Evolutionary conservation across 208 protist genomes (phyloP).

Genomic region (Phytomonas sp.): DNA sequence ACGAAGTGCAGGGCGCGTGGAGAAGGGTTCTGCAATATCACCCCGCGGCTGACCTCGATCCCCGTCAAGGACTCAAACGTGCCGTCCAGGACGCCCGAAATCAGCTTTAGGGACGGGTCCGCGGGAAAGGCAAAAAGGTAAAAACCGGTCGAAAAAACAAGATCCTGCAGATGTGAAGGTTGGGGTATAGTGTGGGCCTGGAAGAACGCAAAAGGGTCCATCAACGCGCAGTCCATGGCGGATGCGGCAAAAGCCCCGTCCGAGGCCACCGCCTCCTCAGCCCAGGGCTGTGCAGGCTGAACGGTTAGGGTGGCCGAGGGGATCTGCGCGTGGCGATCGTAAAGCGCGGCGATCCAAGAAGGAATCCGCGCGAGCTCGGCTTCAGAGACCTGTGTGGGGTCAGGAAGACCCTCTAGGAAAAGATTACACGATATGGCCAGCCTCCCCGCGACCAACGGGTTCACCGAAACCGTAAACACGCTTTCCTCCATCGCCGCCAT

Average conservation of each 20-base stretch:
- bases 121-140: conserved; percentile 69
- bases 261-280: background rate
- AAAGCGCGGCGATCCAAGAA: background rate
- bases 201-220: conserved; percentile 38
- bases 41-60: conserved; percentile 51
- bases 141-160: conserved; percentile 65
- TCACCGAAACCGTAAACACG: conserved; percentile 20
- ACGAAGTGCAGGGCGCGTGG: conserved; percentile 59
- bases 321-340: conserved; percentile 1
- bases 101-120: conserved; percentile 39
- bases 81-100: conserved; percentile 61
- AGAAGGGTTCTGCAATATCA: conserved; percentile 69
- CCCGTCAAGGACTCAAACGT: conserved; percentile 68
- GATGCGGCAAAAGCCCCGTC: conserved; percentile 6
- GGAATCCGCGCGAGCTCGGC: background rate
- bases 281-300: background rate
- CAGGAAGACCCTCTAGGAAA: conserved; percentile 65
- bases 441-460: conserved; percentile 14
- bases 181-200: conserved; percentile 15
- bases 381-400: conserved; percentile 11
- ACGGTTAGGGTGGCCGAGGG: conserved; percentile 12
- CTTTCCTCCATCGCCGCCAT: conserved; percentile 18
- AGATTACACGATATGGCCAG: conserved; percentile 46
- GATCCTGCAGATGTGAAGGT: conserved; percentile 1
- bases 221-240: background rate